Base-by-base conservation (phyloP, 2,329 filamentous ascomycete species). In the Mycogone perniciosa region DNA sequence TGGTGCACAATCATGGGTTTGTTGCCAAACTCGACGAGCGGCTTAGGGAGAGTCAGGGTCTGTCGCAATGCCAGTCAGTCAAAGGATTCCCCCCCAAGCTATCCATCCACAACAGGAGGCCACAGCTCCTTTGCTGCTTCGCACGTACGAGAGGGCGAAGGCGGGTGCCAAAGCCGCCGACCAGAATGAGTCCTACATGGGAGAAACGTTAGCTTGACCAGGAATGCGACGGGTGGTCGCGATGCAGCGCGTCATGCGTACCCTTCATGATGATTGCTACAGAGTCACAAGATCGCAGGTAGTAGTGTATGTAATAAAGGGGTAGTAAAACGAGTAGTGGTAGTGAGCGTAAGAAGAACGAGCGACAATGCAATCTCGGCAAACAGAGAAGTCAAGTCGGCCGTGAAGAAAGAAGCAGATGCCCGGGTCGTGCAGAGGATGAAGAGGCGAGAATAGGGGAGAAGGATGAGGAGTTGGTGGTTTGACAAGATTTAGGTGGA, bases 1-100 rank as follows among this genome's bases (percentile, higher is more conserved):
- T 99, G 92, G 75, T 97, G 92, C 66, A 95, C 81, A 71, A 99
- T 97, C 92, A 99, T 99, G 69, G 91, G 93, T 76, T 93, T 92
- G 81, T 99, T 99, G 67, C 84, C 90, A 67, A 99, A 99, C 76
- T 99, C 92, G 66, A 99, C 93, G 61, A 99, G 81, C 59, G 93
- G 92, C 75, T 97, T 99, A 56, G 92, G 92, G 60, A 96, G 88
- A 46, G 93, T 96, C 67, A 99, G 84, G 63, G 92, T 99, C 89
- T 95, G 56, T 57, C 59, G 49, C 54, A 48, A 55, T 41, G 49
- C 20, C 50, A 54, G 57, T 67, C 54, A 65, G 60, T 50, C 6
- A 29, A 42, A 26, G 6, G 31, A 42, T 45, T 7, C 41, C 41
- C 27, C 37, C 46, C 42, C 42, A 10, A 8, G 11, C 11, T 11